Evolutionary conservation across 495 filamentous ascomycete genomes (phyloP).

Genomic region (Amphirosellinia nigrospora): DNA sequence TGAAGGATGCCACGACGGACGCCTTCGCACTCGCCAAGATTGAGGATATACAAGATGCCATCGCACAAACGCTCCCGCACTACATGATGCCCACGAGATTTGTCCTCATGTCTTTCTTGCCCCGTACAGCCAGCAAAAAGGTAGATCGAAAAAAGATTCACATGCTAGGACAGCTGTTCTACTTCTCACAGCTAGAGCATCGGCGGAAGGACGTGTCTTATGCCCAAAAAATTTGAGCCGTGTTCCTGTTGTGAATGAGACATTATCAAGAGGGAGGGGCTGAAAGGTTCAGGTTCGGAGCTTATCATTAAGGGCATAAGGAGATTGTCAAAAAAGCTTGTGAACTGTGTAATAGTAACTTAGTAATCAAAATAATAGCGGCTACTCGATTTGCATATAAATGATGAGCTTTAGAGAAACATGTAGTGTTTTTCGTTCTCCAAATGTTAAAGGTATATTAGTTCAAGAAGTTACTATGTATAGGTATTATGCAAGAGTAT

Average conservation of each 20-base stretch:
- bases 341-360: neutral
- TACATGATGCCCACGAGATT: constrained; percentile 21
- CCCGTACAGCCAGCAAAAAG: constrained; percentile 6
- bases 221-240: constrained; percentile 12
- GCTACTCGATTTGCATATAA: neutral
- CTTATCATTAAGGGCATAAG: neutral
- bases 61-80: constrained; percentile 19
- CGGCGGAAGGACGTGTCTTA: constrained; percentile 20
- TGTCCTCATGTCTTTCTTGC: constrained; percentile 20
- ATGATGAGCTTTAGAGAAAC: too few relatives aligned
- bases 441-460: too few relatives aligned
- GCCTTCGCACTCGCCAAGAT: constrained; percentile 5
- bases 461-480: too few relatives aligned
- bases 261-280: neutral
- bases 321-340: neutral
- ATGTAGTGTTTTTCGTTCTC: too few relatives aligned
- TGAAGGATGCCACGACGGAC: constrained; percentile 18
- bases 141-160: constrained; percentile 21
- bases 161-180: constrained; percentile 19
- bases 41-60: neutral
- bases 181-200: constrained; percentile 18
- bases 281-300: neutral
- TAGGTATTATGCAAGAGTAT: too few relatives aligned
- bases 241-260: neutral
- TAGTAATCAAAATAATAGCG: neutral